Evolutionary conservation across 78 protist genomes (phyloP).

Genomic region (Capsaspora owczarzaki): DNA sequence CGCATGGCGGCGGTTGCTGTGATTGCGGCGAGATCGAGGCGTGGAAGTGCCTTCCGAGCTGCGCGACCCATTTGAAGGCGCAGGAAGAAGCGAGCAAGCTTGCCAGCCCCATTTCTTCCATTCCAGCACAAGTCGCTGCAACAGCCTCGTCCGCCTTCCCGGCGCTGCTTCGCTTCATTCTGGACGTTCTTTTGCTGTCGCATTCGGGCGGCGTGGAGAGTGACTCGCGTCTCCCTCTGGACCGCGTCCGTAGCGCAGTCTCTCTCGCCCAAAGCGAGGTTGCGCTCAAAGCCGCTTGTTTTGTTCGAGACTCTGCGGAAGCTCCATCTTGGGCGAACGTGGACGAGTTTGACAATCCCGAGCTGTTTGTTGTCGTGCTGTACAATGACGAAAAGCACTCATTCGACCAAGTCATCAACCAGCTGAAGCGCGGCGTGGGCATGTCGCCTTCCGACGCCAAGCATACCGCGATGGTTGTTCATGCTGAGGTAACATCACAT

Average conservation of each 20-base stretch:
- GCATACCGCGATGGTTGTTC: neutral
- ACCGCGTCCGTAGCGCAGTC: no score
- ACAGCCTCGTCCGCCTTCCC: neutral
- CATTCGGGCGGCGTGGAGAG: no score
- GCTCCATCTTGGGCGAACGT: no score
- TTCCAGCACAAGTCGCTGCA: no score
- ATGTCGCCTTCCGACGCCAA: neutral
- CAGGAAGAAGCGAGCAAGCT: no score
- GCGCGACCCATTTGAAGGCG: neutral
- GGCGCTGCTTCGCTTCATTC: neutral
- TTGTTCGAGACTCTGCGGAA: no score
- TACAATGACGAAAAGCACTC: constrained; percentile 6
- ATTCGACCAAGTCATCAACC: neutral
- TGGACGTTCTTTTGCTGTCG: no score
- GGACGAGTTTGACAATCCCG: no score
- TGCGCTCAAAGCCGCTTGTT: neutral
- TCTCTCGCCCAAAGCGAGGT: neutral
- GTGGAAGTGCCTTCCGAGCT: neutral
- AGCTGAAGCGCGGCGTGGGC: neutral
- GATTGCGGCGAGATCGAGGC: constrained; percentile 8
- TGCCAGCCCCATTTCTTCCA: no score
- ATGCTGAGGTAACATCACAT: neutral
- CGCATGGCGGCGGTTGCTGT: neutral
- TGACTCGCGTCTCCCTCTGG: no score
- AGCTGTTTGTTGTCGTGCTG: neutral